Percentiles rank a stretch among this genome's conserved stretches.
Conservation (phyloP, 768 basidiomycete species). For the Russula virescens region DNA sequence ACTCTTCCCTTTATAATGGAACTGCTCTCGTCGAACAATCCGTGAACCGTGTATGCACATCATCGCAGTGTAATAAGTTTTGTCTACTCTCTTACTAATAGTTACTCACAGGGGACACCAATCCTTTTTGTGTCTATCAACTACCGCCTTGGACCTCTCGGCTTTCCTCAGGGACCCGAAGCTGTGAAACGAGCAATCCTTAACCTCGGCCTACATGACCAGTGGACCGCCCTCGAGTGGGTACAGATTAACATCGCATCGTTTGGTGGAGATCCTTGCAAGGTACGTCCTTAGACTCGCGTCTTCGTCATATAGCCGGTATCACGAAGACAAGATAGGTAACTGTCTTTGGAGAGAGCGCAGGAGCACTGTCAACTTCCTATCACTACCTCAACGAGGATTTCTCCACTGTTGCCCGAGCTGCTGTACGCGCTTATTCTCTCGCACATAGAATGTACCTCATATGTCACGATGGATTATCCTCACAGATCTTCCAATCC, state of each 20-base stretch:
- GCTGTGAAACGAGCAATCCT: slow-evolving; percentile 35
- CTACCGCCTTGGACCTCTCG: slow-evolving; percentile 47
- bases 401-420: slow-evolving; percentile 26
- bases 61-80: not conserved
- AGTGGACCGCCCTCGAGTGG: slow-evolving; percentile 32
- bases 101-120: slow-evolving; percentile 16
- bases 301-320: not conserved
- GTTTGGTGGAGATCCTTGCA: slow-evolving; percentile 31
- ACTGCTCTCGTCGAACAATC: slow-evolving; percentile 12
- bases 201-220: slow-evolving; percentile 45
- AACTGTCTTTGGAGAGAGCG: slow-evolving; percentile 37
- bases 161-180: slow-evolving; percentile 41
- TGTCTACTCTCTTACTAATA: not conserved
- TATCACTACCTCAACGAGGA: slow-evolving; percentile 31
- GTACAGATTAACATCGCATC: slow-evolving; percentile 29
- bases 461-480: not conserved
- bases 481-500: slow-evolving; percentile 40
- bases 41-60: slow-evolving; percentile 15
- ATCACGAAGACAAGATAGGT: slow-evolving; percentile 26
- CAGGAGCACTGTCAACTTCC: slow-evolving; percentile 35
- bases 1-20: slow-evolving; percentile 7
- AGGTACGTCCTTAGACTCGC: slow-evolving; percentile 9
- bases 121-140: slow-evolving; percentile 46
- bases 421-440: slow-evolving; percentile 21
- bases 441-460: not conserved